Evolutionary conservation across 257 asterid genomes (phyloP), one percentile per base, ranked within the genome.

Genomic region (Solanum etuberosum): DNA sequence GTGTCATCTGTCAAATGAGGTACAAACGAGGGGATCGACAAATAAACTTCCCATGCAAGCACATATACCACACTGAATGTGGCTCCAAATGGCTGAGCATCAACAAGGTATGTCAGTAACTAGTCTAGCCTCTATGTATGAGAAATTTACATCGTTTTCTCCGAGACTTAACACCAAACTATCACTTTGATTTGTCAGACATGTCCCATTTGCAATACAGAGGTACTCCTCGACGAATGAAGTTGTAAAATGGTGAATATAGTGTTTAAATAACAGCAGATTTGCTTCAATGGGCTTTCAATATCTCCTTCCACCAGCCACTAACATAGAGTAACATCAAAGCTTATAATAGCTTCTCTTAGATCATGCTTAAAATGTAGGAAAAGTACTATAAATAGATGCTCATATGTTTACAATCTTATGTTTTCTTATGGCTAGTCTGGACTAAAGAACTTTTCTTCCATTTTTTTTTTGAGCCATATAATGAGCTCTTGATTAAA

Each of bases 11-110:
- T 91, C 98, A 96, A 90, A 95, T 95, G 98, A 92, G 92, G 77
- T 96, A 96, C 34, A 96, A 93, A 94, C 90, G 98, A 89, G 98
- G 99, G 32, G 99, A 96, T 85, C 89, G 93, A 12, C 99, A 92
- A 83, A 92, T 96, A 88, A 91, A 91, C 81, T 90, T 96, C 87
- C 99, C 98, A 9, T 95, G 98, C 92, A 95, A 94, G 87, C 99
- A 96, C 88, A 94, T 93, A 15, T 96, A 96, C 93, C 99, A 96
- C 86, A 88, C 94, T 40, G 91, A 90, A 11, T 96, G 99, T 51
- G 98, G 96, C 86, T 94, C 99, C 89, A 96, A 95, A 89, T 96
- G 99, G 99, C 95, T 96, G 83, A 91, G 96, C 93, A 96, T 96
- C 91, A 96, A 94, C 93, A 96, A 95, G 97, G 99, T 95, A 91